Evolutionary conservation across 2,329 filamentous ascomycete genomes (phyloP).

Genomic region (Verticillium albo-atrum): DNA sequence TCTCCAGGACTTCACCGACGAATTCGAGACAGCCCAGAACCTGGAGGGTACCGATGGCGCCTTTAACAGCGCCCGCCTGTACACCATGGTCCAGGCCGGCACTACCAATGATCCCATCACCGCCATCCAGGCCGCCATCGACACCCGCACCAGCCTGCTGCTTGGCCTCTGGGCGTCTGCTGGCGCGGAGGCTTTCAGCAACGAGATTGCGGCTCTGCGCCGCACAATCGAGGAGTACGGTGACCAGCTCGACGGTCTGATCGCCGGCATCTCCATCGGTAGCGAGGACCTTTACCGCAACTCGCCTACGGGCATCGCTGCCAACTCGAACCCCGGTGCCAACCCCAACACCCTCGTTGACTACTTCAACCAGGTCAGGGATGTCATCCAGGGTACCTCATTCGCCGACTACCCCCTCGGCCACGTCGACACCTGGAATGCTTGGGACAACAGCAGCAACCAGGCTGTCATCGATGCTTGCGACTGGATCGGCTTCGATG

Average conservation of each 20-base stretch:
- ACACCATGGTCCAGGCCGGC: slow-evolving; percentile 69
- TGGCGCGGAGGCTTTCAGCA: slow-evolving; percentile 57
- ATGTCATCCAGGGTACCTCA: slow-evolving; percentile 57
- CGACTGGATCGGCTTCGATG: slow-evolving; percentile 82
- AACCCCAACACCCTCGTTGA: slow-evolving; percentile 56
- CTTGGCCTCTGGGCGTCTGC: slow-evolving; percentile 81
- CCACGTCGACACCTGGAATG: slow-evolving; percentile 88
- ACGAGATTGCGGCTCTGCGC: slow-evolving; percentile 70
- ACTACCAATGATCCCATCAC: slow-evolving; percentile 61
- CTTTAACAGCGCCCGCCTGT: slow-evolving; percentile 69
- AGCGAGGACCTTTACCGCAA: slow-evolving; percentile 82
- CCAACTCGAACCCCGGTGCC: slow-evolving; percentile 58
- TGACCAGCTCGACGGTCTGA: slow-evolving; percentile 55
- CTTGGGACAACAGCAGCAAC: slow-evolving; percentile 71
- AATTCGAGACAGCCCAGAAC: slow-evolving; percentile 62
- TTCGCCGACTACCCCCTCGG: slow-evolving; percentile 59
- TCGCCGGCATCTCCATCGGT: slow-evolving; percentile 81
- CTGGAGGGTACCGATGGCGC: slow-evolving; percentile 57
- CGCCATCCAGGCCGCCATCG: slow-evolving; percentile 79
- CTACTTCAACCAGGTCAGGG: slow-evolving; percentile 68
- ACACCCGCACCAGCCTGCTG: slow-evolving; percentile 71
- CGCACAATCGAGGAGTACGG: slow-evolving; percentile 67
- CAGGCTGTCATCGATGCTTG: slow-evolving; percentile 60
- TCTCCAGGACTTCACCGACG: slow-evolving; percentile 62
- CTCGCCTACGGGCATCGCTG: slow-evolving; percentile 63